phyloP scores from a whole-genome alignment of 192 early-diverging fungal genomes.

The Backusella sp. region DNA sequence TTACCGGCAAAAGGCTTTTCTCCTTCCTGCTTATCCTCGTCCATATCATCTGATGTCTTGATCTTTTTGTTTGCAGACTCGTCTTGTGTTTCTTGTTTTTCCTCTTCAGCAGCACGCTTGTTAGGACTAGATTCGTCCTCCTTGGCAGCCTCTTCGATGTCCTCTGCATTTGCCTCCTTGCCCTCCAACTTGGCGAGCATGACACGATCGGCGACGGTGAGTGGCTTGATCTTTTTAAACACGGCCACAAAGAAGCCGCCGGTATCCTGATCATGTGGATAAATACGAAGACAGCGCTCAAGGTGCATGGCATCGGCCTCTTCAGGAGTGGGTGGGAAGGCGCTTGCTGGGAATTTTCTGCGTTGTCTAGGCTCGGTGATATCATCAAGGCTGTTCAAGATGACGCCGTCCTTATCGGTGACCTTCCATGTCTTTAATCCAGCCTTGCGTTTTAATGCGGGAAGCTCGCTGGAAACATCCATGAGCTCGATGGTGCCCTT shows the following conservation, averaged over 20 bases:
- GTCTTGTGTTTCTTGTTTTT: neutral
- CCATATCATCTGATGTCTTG: constrained; percentile 19
- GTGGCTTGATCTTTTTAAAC: constrained; percentile 82
- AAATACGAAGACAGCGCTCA: constrained; percentile 84
- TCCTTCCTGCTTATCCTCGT: neutral
- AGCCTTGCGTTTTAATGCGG: constrained; percentile 73
- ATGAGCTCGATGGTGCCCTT: constrained; percentile 76
- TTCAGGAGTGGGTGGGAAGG: constrained; percentile 55
- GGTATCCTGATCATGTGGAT: constrained; percentile 93
- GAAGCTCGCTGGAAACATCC: constrained; percentile 84
- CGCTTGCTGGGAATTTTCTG: constrained; percentile 50
- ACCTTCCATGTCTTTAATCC: constrained; percentile 91
- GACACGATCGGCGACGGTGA: constrained; percentile 52
- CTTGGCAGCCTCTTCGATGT: constrained; percentile 6
- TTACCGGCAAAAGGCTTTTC: constrained; percentile 27
- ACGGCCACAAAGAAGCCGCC: constrained; percentile 99
- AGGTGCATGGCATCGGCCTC: constrained; percentile 60
- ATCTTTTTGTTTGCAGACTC: constrained; percentile 25
- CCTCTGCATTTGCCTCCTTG: constrained; percentile 19
- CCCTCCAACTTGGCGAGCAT: constrained; percentile 28
- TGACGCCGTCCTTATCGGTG: constrained; percentile 67
- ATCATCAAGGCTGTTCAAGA: constrained; percentile 51
- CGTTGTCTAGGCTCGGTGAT: constrained; percentile 35
- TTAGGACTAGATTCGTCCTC: constrained; percentile 16
- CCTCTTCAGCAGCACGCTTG: constrained; percentile 20